Evolutionary conservation across 805 yeast genomes (phyloP), one percentile per base, ranked within the genome.

Genomic region (Kazachstania psychrophila): DNA sequence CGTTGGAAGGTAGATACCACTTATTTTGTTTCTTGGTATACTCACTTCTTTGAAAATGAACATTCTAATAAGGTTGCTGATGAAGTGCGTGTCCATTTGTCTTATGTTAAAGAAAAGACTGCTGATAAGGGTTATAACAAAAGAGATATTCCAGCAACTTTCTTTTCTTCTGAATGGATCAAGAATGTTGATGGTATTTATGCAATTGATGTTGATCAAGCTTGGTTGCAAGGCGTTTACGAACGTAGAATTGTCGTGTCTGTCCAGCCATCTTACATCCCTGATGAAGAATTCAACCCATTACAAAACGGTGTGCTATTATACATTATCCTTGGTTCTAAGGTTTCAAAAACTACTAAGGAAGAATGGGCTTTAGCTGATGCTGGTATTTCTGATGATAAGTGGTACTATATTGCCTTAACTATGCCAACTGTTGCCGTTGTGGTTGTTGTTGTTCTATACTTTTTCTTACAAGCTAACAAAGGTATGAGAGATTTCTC

Each of bases 21-120:
- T 0, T 81, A 83, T 49, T 86, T 87, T 51, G 59, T 83, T 36
- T 77, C 89, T 8, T 86, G 96, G 96, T 86, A 66, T 60, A 69
- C 89, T 2, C 67, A 70, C 33, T 79, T 64, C 54, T 86, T 84
- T 49, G 46, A 36, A 13, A 47, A 58, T 35, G 58, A 50, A 28
- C 32, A 47, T 17, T 48, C 58, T 30, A 57, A 47, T 14, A 66
- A 70, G 33, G 70, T 64, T 3, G 81, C 73, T 17, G 64, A 72
- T 32, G 71, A 74, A 19, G 87, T 83, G 8, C 73, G 73, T 48
- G 46, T 84, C 23, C 92, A 82, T 55, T 65, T 79, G 41, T 75
- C 81, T 2, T 75, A 72, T 46, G 70, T 82, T 23, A 74, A 70
- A 51, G 87, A 79, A 48, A 54, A 67, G 14, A 52, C 65, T 1